phyloP scores from a whole-genome alignment of 805 yeast genomes.

The Barnettozyma wickerhamii region DNA sequence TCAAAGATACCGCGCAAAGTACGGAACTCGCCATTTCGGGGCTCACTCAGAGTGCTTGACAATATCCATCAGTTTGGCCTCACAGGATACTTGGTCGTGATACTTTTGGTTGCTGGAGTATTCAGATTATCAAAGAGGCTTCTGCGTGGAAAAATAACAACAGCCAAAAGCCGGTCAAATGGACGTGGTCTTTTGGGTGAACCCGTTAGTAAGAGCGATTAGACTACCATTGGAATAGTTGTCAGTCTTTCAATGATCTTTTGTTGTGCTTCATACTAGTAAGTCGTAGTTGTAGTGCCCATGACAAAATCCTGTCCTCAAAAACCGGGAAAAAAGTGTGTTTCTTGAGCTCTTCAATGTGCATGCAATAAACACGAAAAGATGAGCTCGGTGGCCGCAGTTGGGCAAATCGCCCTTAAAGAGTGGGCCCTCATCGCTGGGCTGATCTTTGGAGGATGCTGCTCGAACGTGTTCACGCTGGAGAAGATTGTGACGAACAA shows the following conservation, averaged over 20 bases:
- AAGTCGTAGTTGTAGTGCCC: too few species aligned
- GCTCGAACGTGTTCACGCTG: constrained; percentile 58
- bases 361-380: too few species aligned
- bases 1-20: constrained; percentile 27
- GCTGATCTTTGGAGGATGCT: constrained; percentile 65
- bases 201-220: too few species aligned
- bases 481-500: constrained; percentile 44
- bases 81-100: constrained; percentile 32
- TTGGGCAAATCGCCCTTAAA: constrained; percentile 12
- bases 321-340: too few species aligned
- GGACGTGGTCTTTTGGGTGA: too few species aligned
- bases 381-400: constrained; percentile 10
- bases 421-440: constrained; percentile 16
- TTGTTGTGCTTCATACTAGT: too few species aligned
- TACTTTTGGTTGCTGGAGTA: constrained; percentile 1
- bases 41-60: constrained; percentile 38
- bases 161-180: too few species aligned
- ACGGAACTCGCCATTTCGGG: constrained; percentile 41
- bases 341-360: too few species aligned
- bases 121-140: background rate
- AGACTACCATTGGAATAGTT: too few species aligned
- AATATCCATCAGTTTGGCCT: constrained; percentile 40
- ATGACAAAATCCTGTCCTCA: too few species aligned
- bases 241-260: too few species aligned
- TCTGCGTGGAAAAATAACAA: too few species aligned